Evolutionary conservation across 495 filamentous ascomycete genomes (phyloP), one percentile per base, ranked within the genome.

Genomic region (Cladorrhinum samala): DNA sequence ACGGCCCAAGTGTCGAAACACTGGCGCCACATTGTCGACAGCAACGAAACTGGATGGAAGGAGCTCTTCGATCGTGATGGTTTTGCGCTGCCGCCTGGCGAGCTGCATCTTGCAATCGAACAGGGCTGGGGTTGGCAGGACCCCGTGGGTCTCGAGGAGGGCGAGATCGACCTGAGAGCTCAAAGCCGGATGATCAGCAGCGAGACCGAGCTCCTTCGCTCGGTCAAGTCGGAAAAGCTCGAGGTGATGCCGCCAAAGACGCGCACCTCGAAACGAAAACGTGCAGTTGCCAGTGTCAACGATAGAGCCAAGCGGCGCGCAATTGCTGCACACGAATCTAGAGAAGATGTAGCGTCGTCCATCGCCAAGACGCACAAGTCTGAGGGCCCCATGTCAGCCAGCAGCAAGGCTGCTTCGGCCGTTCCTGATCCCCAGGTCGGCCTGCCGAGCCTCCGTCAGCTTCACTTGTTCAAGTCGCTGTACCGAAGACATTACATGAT

Each of bases 91-190:
- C 85, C 89, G 14, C 79, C 86, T 2, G 88, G 89, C 11, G 93
- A 99, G 63, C 72, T 99, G 16, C 82, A 92, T 49, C 81, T 83
- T 54, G 91, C 93, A 13, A 87, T 97, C 49, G 79, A 75, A 24
- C 87, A 97, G 71, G 93, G 93, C n/a, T 99, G 93, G 93, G 93
- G 91, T n/a, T 99, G 92, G 89, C 93, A 97, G 65, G 84, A 88
- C 67, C 88, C 91, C 2, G 81, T 82, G 48, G 88, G 84, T 5
- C 65, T 76, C 7, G 80, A 89, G 56, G 86, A 85, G 43, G 88
- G 73, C 48, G 93, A 98, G 64, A 78, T 81, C 52, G 91, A 98
- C 67, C 72, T 96, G 16, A 86, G 85, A 58, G 70, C 58, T 53
- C 73, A 61, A 54, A 71, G 36, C 58, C 70, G 53, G 55, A 67